phyloP scores from a whole-genome alignment of 2,329 filamentous ascomycete species.

The Leptosphaerulina australis region DNA sequence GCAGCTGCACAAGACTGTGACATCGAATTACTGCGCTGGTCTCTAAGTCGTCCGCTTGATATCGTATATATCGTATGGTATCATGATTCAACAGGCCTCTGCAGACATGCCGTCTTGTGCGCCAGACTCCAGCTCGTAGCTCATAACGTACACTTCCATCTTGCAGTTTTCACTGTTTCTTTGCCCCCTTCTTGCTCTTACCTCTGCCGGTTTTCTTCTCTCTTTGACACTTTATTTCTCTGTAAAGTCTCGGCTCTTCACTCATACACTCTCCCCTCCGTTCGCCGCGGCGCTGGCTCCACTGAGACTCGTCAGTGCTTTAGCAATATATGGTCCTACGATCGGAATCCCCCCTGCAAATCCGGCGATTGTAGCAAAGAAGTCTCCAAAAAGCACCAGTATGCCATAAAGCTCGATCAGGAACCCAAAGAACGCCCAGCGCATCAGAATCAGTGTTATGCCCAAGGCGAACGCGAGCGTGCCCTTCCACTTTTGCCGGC shows the following conservation, averaged over 20 bases:
- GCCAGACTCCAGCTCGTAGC: not conserved
- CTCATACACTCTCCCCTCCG: conserved; percentile 10
- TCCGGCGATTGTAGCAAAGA: conserved; percentile 87
- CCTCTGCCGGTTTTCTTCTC: not conserved
- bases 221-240: not conserved
- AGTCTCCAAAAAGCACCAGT: conserved; percentile 92
- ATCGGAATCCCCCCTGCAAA: conserved; percentile 86
- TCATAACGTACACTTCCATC: conserved; percentile 2
- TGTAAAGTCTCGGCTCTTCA: not conserved
- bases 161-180: not conserved
- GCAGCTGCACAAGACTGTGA: too few relatives aligned
- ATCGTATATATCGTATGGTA: conserved; percentile 7
- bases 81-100: not conserved
- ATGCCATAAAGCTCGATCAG: conserved; percentile 91
- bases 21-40: too few relatives aligned
- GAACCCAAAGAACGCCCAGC: conserved; percentile 93
- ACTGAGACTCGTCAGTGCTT: conserved; percentile 68
- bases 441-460: conserved; percentile 81
- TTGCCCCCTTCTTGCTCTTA: not conserved
- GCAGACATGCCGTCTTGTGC: not conserved
- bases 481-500: conserved; percentile 89
- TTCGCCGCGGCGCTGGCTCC: conserved; percentile 15
- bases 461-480: conserved; percentile 86
- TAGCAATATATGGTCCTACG: conserved; percentile 83
- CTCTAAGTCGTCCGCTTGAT: not conserved